A percentile compares a stretch with the other conserved stretches of the same genome.
Conservation (phyloP, 2,329 filamentous ascomycete genomes). For the Nothopassalora personata region DNA sequence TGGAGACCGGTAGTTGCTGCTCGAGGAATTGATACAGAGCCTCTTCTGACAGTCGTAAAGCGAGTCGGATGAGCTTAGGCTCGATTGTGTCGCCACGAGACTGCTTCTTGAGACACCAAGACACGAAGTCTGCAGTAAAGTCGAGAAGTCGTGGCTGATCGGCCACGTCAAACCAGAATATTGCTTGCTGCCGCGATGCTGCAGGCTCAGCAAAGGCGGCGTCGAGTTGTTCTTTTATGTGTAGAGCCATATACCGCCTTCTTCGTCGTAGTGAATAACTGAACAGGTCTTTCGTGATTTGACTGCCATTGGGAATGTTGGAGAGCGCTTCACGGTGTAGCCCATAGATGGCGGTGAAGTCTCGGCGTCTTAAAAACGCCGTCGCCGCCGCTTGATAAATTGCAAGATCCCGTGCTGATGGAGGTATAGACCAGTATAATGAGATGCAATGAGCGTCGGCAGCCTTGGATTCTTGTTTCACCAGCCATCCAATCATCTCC, state of each 20-base stretch:
- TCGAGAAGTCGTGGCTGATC: slow-evolving; percentile 16
- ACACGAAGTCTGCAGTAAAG: slow-evolving; percentile 8
- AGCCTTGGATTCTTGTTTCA: slow-evolving; percentile 9
- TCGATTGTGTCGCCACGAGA: background rate
- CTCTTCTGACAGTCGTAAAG: slow-evolving; percentile 1
- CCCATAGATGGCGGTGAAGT: slow-evolving; percentile 11
- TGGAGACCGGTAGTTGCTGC: background rate
- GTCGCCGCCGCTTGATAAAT: slow-evolving; percentile 21
- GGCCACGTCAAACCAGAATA: slow-evolving; percentile 24
- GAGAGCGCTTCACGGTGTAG: slow-evolving; percentile 27
- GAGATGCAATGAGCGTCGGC: slow-evolving; percentile 21
- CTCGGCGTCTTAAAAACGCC: slow-evolving; percentile 15
- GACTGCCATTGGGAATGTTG: slow-evolving; percentile 21
- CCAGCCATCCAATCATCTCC: slow-evolving; percentile 27
- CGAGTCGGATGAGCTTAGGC: background rate
- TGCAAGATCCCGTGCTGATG: slow-evolving; percentile 13
- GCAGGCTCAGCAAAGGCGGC: background rate
- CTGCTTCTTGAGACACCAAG: slow-evolving; percentile 1
- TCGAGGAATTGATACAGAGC: background rate
- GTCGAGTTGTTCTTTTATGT: slow-evolving; percentile 12
- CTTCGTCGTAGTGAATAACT: slow-evolving; percentile 13
- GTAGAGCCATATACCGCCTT: slow-evolving; percentile 17
- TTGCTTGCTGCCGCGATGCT: slow-evolving; percentile 3
- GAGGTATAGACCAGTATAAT: slow-evolving; percentile 25
- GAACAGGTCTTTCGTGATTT: slow-evolving; percentile 21